Percentiles rank a stretch among this genome's conserved stretches.
These are phyloP conservation scores for Firmiana major DNA, from an alignment of 345 rosid species.

Conservation along the genomic window DNA sequence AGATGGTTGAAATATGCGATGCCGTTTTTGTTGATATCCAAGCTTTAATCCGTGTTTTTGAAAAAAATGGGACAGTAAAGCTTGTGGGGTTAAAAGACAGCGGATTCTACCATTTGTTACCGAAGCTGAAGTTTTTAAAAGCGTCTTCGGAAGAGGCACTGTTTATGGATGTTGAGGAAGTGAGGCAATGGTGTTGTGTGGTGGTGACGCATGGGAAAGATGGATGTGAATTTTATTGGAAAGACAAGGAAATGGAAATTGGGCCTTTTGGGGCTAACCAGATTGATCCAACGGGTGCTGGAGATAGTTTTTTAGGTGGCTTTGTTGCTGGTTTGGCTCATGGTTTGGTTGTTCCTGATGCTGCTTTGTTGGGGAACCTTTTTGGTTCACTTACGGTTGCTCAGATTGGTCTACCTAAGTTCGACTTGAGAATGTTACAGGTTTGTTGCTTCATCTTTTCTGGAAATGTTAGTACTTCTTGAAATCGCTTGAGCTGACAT, in stretches of 20 bases:
- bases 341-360: conserved; percentile 78
- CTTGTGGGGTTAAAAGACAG: conserved; percentile 56
- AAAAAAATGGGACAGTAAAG: conserved; percentile 62
- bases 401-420: conserved; percentile 82
- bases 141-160: conserved; percentile 83
- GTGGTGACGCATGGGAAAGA: conserved; percentile 88
- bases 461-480: neutral
- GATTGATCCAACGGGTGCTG: conserved; percentile 98
- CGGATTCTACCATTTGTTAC: conserved; percentile 57
- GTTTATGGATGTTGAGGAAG: conserved; percentile 77
- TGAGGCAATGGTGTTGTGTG: conserved; percentile 68
- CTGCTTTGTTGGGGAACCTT: conserved; percentile 86
- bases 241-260: conserved; percentile 46
- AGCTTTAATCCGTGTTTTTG: conserved; percentile 73
- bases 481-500: conserved; percentile 1
- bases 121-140: conserved; percentile 64
- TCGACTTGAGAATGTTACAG: conserved; percentile 61
- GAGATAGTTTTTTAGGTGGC: conserved; percentile 89
- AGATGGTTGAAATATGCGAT: conserved; percentile 67
- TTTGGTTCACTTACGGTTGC: conserved; percentile 90
- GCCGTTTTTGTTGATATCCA: conserved; percentile 78
- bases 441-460: conserved; percentile 29
- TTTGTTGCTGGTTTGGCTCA: conserved; percentile 71
- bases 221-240: conserved; percentile 63
- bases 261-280: conserved; percentile 66